A percentile compares a stretch with the other conserved stretches of the same genome.
Conservation (phyloP, 2,329 filamentous ascomycete genomes). For the Coniochaeta pulveracea region DNA sequence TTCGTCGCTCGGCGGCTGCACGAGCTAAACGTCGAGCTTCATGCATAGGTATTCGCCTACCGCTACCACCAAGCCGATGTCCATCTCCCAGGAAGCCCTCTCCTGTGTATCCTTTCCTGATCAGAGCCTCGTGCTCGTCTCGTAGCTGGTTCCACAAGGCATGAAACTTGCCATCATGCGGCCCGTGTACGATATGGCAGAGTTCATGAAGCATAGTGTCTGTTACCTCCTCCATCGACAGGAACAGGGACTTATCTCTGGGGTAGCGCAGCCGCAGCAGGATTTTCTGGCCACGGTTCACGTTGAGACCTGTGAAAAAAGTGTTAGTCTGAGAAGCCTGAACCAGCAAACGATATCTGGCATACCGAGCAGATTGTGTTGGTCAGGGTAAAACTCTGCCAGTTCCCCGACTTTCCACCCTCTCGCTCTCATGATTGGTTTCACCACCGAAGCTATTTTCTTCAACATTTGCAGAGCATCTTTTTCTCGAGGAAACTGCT, state of each 20-base stretch:
- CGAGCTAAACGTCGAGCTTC: conserved; percentile 69
- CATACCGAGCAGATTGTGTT: conserved; percentile 60
- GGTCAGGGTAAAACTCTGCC: conserved; percentile 73
- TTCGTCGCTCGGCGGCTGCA: conserved; percentile 61
- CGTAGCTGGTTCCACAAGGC: conserved; percentile 82
- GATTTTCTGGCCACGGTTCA: conserved; percentile 67
- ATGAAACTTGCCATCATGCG: conserved; percentile 75
- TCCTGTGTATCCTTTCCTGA: conserved; percentile 77
- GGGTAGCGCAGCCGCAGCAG: conserved; percentile 72
- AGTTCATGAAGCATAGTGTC: conserved; percentile 95
- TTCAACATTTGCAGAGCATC: conserved; percentile 53
- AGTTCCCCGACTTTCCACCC: conserved; percentile 70
- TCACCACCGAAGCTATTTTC: conserved; percentile 78
- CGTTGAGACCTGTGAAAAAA: conserved; percentile 53
- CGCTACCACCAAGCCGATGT: conserved; percentile 55
- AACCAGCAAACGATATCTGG: background rate
- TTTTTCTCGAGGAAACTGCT: conserved; percentile 29
- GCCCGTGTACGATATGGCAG: conserved; percentile 74
- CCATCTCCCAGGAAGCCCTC: conserved; percentile 77
- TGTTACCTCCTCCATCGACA: conserved; percentile 67
- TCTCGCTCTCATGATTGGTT: conserved; percentile 86
- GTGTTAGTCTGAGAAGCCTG: no score
- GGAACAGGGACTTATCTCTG: conserved; percentile 62
- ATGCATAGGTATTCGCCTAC: conserved; percentile 47
- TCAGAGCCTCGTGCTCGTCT: conserved; percentile 68